Evolutionary conservation across 495 filamentous ascomycete genomes (phyloP), one percentile per base, ranked within the genome.

Genomic region (Pseudoneurospora amorphoporcata): DNA sequence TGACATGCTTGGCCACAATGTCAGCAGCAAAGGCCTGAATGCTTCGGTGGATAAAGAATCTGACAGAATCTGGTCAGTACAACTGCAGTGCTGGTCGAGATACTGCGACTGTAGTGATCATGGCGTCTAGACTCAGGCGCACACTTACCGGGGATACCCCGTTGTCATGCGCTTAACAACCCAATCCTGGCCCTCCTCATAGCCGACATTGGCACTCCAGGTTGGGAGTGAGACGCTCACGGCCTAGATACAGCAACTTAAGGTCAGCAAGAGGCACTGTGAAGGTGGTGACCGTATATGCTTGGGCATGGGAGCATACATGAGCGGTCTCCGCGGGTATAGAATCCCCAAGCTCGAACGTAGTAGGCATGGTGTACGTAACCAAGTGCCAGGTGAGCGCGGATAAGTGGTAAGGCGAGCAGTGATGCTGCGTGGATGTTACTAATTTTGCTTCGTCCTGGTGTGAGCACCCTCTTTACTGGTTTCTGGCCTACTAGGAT

Each of bases 211-310:
- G 53, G 94, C 83, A 75, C 84, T 88, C 95, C 95, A 99, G 84
- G 95, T 95, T 61, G 95, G 95, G 40, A 99, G 85, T 3, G 96
- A 98, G 29, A 97, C 94, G 79, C 94, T 98, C 73, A 98, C 92
- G 68, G 95, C 96, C 95, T 98, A 73, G 71, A 65, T 42, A 35
- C 68, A 38, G 16, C 32, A 69, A 38, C 53, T 39, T 39, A 7
- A 42, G 37, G 37, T 43, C 69, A 39, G 35, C 3, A 43, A 69
- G 29, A 38, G 23, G 69, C 23, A 53, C n/a, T 68, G 65, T 19
- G 43, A 12, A 68, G 68, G 37, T 39, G 37, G 72, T 29, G 53
- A 79, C 87, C 82, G 12, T 32, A 35, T 37, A 17, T 65, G 29
- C 53, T 32, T 35, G 53, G 53, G 53, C 14, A 65, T 35, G 29